Evolutionary conservation across 352 stramenopile genomes (phyloP), one percentile per base, ranked within the genome.

Genomic region (Globisporangium lucens): DNA sequence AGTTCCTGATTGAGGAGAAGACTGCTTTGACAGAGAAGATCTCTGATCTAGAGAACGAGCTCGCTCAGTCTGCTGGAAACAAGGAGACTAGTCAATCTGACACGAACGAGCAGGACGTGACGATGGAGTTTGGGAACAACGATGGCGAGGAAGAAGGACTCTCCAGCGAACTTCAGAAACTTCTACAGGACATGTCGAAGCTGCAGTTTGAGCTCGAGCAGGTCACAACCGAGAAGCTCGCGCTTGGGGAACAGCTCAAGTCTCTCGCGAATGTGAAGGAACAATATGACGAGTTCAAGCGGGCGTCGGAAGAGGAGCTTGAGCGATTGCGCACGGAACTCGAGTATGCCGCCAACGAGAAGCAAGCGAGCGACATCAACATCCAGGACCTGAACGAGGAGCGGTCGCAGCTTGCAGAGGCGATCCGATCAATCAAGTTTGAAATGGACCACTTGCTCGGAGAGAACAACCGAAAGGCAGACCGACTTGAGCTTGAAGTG

Each of bases 161-260:
- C 17, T 30, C 62, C 4, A 30, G 10, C 30, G 66, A 83, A 61
- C 41, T 86, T n/a, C 65, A 79, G 56, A 58, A 69, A 33, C 75
- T 86, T 36, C 69, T 83, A 63, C 67, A 77, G 43, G 78, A 83
- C 38, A 36, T 83, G 53, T 56, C 67, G 2, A 73, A 79, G 56
- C 35, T 86, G 51, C 76, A 78, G 55, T 68, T 72, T 20, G 59
- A 75, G 61, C 61, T 80, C 33, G 79, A 85, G 36, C 46, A 64
- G 10, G 30, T 55, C 24, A 60, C 15, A n/a, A 35, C 29, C 1
- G 58, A 68, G 27, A 68, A 71, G 47, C 60, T 20, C 6, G 22
- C 47, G n/a, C 29, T 71, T 10, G 27, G 5, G 20, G n/a, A 20
- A 24, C 17, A 61, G 56, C 30, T 24, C 3, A 51, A 51, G 43